A percentile compares a stretch with the other conserved stretches of the same genome.
Evolutionary conservation across 768 basidiomycete species (phyloP).

Genomic region (Dioszegia aurantiaca): DNA sequence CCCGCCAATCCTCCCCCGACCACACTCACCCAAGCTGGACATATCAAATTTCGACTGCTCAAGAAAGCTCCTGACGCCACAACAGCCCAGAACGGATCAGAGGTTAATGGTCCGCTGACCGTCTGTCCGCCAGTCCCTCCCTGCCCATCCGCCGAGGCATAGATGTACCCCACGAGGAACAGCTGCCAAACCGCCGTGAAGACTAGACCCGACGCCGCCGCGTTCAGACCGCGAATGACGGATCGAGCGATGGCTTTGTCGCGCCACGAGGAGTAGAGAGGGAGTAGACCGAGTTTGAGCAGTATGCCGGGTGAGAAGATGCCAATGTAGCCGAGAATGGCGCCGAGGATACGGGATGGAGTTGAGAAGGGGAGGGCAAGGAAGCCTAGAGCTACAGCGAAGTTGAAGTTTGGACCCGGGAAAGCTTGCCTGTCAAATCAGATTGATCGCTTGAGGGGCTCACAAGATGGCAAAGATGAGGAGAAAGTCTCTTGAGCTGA

Average conservation of each 20-base stretch:
- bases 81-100: slow-evolving; percentile 59
- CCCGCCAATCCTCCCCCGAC: slow-evolving; percentile 55
- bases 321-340: slow-evolving; percentile 57
- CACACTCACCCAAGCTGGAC: slow-evolving; percentile 55
- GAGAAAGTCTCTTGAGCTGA: slow-evolving; percentile 60
- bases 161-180: slow-evolving; percentile 29
- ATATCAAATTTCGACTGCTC: slow-evolving; percentile 54
- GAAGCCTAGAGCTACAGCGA: slow-evolving; percentile 59
- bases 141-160: slow-evolving; percentile 9
- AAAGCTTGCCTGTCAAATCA: slow-evolving; percentile 33
- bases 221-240: slow-evolving; percentile 46
- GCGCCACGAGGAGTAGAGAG: slow-evolving; percentile 41
- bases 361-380: slow-evolving; percentile 52
- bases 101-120: slow-evolving; percentile 34
- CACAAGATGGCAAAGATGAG: slow-evolving; percentile 59
- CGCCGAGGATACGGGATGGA: slow-evolving; percentile 52
- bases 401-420: slow-evolving; percentile 61
- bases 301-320: slow-evolving; percentile 58
- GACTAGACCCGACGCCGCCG: slow-evolving; percentile 47
- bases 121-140: slow-evolving; percentile 23
- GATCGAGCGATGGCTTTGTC: slow-evolving; percentile 22
- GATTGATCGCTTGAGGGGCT: slow-evolving; percentile 34
- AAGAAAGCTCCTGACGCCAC: slow-evolving; percentile 55
- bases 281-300: slow-evolving; percentile 47
- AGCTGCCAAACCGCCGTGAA: slow-evolving; percentile 38